These are phyloP conservation scores for Platanthera guangdongensis DNA, from an alignment of 106 monocot genomes.

Conservation along the genomic window DNA sequence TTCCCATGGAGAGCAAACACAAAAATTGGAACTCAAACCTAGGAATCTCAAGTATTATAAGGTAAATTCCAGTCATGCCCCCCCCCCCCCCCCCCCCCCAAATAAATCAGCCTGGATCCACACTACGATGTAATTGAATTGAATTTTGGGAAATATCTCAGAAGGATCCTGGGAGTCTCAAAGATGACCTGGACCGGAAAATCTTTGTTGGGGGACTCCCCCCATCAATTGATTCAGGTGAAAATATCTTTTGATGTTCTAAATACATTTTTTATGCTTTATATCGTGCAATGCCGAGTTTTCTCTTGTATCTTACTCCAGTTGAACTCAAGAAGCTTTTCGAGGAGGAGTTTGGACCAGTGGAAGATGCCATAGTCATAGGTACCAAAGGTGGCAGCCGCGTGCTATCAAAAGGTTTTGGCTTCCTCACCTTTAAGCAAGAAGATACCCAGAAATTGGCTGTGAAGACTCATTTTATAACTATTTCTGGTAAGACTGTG, in stretches of 20 bases:
- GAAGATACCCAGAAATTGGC: conserved; percentile 13
- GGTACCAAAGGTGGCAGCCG: conserved; percentile 2
- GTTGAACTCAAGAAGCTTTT: conserved; percentile 26
- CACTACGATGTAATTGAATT: not conserved
- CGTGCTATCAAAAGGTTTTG: conserved; percentile 23
- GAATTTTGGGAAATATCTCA: not conserved
- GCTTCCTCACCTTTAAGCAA: conserved; percentile 26
- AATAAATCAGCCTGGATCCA: not conserved
- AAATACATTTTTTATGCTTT: not conserved
- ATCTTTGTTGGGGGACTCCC: conserved; percentile 33
- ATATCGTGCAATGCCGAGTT: not conserved
- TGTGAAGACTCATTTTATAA: conserved; percentile 18
- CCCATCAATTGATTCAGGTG: conserved; percentile 24
- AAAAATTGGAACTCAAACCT: not conserved
- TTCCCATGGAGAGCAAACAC: conserved; percentile 17
- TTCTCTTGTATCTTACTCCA: not conserved
- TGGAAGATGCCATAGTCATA: conserved; percentile 24
- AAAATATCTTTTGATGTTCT: not conserved
- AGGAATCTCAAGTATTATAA: not conserved
- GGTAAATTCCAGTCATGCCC: not conserved
- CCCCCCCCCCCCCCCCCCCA: not conserved
- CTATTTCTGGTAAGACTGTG: conserved; percentile 23
- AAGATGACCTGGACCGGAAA: conserved; percentile 10
- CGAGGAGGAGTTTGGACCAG: conserved; percentile 26
- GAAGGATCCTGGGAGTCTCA: not conserved